Percentiles rank a stretch among this genome's conserved stretches.
Evolutionary conservation across 345 rosid species (phyloP).

Genomic region (Salix brachista): DNA sequence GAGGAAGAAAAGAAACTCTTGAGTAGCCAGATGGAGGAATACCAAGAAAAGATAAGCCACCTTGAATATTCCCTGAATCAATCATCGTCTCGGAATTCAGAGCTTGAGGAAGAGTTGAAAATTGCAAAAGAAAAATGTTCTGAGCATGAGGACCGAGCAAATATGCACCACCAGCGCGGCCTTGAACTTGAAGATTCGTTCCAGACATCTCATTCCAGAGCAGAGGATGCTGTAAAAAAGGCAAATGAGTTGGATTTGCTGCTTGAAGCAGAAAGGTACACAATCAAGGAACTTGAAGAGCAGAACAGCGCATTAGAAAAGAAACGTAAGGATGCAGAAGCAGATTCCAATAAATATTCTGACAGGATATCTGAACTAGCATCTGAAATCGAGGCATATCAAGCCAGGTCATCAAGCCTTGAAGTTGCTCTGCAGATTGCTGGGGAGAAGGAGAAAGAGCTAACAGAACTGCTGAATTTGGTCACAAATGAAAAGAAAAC

Average conservation of each 20-base stretch:
- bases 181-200: conserved; percentile 29
- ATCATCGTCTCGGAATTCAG: conserved; percentile 38
- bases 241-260: conserved; percentile 75
- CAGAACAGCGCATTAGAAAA: conserved; percentile 61
- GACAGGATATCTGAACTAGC: conserved; percentile 57
- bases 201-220: conserved; percentile 25
- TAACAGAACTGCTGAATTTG: conserved; percentile 49
- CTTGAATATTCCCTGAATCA: conserved; percentile 58
- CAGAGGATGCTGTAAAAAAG: conserved; percentile 60
- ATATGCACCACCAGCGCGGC: conserved; percentile 25
- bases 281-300: conserved; percentile 92
- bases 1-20: conserved; percentile 60
- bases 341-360: conserved; percentile 46
- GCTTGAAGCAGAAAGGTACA: conserved; percentile 81
- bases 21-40: conserved; percentile 42
- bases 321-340: conserved; percentile 63
- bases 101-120: conserved; percentile 63
- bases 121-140: conserved; percentile 45
- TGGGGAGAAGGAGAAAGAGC: conserved; percentile 54
- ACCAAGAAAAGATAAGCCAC: conserved; percentile 43
- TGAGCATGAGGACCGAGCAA: conserved; percentile 56
- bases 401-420: conserved; percentile 60
- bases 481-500: conserved; percentile 61
- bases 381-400: conserved; percentile 69
- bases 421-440: conserved; percentile 66